These are phyloP conservation scores for Barnettozyma hawaiiensis DNA, from an alignment of 1,139 yeast genomes.

Conservation along the genomic window DNA sequence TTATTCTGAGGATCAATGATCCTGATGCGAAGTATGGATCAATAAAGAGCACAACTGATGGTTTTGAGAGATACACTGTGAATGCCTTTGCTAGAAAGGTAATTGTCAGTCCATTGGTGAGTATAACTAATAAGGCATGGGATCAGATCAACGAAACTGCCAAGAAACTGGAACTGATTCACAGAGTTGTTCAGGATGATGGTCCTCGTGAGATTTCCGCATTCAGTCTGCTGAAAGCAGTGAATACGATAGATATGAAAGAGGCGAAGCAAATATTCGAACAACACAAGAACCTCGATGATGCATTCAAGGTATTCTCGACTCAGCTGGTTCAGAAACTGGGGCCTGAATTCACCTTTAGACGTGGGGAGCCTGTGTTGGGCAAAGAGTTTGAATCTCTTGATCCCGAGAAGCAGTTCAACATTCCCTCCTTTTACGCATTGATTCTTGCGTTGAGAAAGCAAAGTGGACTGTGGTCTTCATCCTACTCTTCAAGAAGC, in stretches of 20 bases:
- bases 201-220: constrained; percentile 48
- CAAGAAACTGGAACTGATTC: constrained; percentile 46
- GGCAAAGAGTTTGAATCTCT: constrained; percentile 25
- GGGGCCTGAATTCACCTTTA: constrained; percentile 17
- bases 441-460: constrained; percentile 41
- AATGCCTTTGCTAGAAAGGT: constrained; percentile 26
- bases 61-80: constrained; percentile 24
- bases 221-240: constrained; percentile 40
- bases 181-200: constrained; percentile 44
- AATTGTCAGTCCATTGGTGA: constrained; percentile 22
- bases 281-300: constrained; percentile 4
- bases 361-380: constrained; percentile 21
- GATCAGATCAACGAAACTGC: constrained; percentile 30
- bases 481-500: constrained; percentile 22
- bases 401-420: constrained; percentile 3
- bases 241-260: constrained; percentile 26
- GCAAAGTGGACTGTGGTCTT: constrained; percentile 42
- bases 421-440: constrained; percentile 36
- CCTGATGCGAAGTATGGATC: constrained; percentile 29
- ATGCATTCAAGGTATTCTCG: constrained; percentile 26
- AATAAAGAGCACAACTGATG: constrained; percentile 25
- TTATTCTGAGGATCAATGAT: constrained; percentile 29
- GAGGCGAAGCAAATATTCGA: constrained; percentile 7
- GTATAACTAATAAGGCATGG: constrained; percentile 31
- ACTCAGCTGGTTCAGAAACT: constrained; percentile 13